Conservation (phyloP, 257 asterid species). For the Solanum ossicruentum region DNA sequence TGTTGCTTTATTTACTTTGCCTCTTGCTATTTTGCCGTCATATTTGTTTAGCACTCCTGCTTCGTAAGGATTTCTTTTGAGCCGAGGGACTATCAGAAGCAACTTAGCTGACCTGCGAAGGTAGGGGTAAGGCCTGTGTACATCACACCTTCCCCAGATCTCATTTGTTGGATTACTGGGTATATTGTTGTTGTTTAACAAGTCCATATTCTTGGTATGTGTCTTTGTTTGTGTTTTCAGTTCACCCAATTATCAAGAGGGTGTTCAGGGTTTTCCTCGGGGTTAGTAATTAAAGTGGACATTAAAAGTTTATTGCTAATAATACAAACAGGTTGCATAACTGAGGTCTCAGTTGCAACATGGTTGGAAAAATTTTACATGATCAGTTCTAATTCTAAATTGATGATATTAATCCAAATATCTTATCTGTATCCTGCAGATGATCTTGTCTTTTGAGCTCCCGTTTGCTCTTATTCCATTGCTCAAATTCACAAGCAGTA, state of each 20-base stretch:
- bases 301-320: neutral
- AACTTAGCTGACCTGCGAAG: no score
- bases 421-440: conserved; percentile 26
- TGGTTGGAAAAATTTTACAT: neutral
- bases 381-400: neutral
- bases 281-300: neutral
- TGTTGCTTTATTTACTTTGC: neutral
- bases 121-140: no score
- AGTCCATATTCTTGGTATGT: neutral
- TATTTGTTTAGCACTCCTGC: neutral
- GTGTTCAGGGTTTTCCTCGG: neutral
- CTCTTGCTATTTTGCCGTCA: neutral
- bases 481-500: conserved; percentile 92
- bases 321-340: neutral
- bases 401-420: neutral
- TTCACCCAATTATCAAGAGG: neutral
- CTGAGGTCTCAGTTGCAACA: neutral
- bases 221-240: neutral
- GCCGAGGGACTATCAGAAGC: no score
- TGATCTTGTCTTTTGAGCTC: conserved; percentile 90
- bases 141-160: no score
- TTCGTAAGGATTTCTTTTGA: neutral
- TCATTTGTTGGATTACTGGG: neutral
- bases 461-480: conserved; percentile 95
- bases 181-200: neutral